Percentiles rank a stretch among this genome's conserved stretches.
phyloP scores from a whole-genome alignment of 345 rosid species.

The Cochlearia excelsa region DNA sequence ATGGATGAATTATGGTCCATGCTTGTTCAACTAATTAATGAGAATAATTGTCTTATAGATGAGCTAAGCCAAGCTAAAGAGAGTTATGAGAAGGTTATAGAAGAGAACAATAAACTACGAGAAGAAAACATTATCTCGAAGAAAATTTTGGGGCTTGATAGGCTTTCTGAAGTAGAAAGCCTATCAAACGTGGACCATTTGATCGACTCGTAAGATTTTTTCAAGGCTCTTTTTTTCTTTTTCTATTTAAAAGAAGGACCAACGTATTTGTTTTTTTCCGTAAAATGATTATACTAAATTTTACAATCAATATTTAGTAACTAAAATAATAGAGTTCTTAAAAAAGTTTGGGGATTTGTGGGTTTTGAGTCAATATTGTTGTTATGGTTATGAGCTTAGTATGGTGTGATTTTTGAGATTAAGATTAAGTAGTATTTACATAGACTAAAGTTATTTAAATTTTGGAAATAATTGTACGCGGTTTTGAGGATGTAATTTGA shows the following conservation, averaged over 20 bases:
- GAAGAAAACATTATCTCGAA: conserved; percentile 13
- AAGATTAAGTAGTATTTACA: too few species aligned
- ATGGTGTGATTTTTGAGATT: too few species aligned
- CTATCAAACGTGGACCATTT: conserved; percentile 14
- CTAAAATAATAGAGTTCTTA: too few species aligned
- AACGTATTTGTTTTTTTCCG: too few species aligned
- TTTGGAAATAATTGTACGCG: too few species aligned
- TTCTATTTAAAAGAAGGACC: neutral
- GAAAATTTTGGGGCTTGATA: conserved; percentile 13
- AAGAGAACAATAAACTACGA: conserved; percentile 27
- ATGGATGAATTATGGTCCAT: conserved; percentile 24
- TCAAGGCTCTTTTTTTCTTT: neutral
- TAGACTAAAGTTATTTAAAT: too few species aligned
- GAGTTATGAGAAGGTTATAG: conserved; percentile 13
- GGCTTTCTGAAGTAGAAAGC: neutral
- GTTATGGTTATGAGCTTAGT: too few species aligned
- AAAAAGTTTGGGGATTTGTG: too few species aligned
- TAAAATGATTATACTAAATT: too few species aligned
- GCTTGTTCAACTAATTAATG: conserved; percentile 24
- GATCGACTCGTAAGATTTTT: neutral
- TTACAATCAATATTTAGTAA: too few species aligned
- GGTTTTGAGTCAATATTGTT: too few species aligned
- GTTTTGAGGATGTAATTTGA: too few species aligned
- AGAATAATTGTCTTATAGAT: conserved; percentile 20
- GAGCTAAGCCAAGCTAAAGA: conserved; percentile 19